Evolutionary conservation across 1,284 basidiomycete species (phyloP), one percentile per base, ranked within the genome.

Genomic region (Leccinum solheimii): DNA sequence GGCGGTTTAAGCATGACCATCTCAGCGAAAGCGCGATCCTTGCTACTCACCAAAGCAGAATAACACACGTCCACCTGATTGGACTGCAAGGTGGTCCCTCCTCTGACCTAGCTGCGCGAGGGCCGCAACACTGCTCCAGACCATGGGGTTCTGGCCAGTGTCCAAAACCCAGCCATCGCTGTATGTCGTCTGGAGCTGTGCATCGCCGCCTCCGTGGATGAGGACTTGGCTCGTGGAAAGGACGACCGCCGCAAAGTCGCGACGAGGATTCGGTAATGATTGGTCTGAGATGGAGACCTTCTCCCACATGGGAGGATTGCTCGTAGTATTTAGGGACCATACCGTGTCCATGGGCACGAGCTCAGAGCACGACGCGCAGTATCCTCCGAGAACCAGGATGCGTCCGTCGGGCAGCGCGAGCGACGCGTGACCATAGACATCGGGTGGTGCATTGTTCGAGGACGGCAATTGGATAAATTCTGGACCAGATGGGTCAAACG

Each of bases 101-200:
- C 91, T 80, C 16, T 81, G 70, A 2, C 87, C 88, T 8, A 92
- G 68, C 59, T 82, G 77, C 8, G 81, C 76, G 53, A 92, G 76
- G 2, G 76, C 77, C 1, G 79, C 75, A 7, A 87, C 79, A 63
- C 72, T 66, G 21, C 76, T 78, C 91, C 91, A 88, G 5, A 78
- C 73, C 77, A 84, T 81, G 54, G 84, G 83, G 64, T 73, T 79
- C 67, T 80, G 76, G 5, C 79, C 78, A 0, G 84, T 82, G 67
- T 94, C 86, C 51, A 94, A 78, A 51, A 90, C 78, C 89, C 90
- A 94, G 2, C 88, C 89, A 71, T 95, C 93, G 51, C 76, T 79
- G 60, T 83, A 84, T 13, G 81, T 84, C 1, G 70, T 78, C 66
- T 85, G 81, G 57, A 89, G 77, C 32, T 67, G 71, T 6, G 80